Base-by-base conservation (phyloP, 208 protist species). In the Leishmania amazonensis region DNA sequence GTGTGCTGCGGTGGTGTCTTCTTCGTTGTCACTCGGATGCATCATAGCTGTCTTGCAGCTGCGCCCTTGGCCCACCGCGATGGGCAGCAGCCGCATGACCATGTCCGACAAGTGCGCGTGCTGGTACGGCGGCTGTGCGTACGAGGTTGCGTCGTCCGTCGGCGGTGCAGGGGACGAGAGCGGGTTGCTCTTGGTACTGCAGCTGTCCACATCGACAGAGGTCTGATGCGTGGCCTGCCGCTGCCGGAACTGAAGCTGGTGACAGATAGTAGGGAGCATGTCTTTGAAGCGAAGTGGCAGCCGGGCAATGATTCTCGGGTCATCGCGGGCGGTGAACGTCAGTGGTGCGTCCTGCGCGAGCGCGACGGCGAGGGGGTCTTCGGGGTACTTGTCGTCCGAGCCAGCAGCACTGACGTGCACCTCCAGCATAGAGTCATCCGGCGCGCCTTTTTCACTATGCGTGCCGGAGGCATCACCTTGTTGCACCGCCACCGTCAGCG, bases 311-410 rank as follows among this genome's bases (percentile, higher is more conserved):
- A 86, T 78, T 13, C 45, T 60, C 5, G 79, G 78, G 31, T 86
- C 67, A 28, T 86, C 83, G 42, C 83, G 78, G 5, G 83, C 83
- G 9, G 83, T 86, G 75, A 86, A 67, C 24, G 77, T 83, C 24
- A 86, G 78, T 40, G 83, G 78, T 7, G 83, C 83, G 42, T 86
- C 83, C 13, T 38, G n/a, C 8, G 73, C 78, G 11, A 83, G 49
- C 15, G 75, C 78, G 6, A 75, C 54, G 11, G 64, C 78, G 53
- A 86, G 73, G 28, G 78, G 83, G 68, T 86, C 83, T 42, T 58
- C 60, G 38, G 60, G 31, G 42, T 3, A 15, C 8, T 60, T 17
- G 40, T 73, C 64, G 13, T 58, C 1, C 17, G 2, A 51, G 24
- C 13, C 70, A 21, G 31, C 8, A 35, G 70, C 24, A 31, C 4